Evolutionary conservation across 2,329 filamentous ascomycete species (phyloP), one percentile per base, ranked within the genome.

Genomic region (Karstenula rhodostoma): DNA sequence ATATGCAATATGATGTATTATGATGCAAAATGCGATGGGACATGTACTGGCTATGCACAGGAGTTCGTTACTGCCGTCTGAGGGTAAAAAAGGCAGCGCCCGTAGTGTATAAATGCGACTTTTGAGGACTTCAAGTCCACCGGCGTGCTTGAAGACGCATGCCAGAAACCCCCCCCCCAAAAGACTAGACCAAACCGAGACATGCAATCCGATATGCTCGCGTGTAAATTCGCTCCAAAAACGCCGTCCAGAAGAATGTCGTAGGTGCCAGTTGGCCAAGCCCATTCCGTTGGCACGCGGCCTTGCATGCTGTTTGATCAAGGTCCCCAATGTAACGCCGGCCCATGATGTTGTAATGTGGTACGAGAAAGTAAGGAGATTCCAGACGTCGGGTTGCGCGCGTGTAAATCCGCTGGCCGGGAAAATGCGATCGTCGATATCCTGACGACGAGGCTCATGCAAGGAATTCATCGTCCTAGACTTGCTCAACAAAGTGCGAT

Each of bases 401-500:
- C 62, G 63, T 65, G 63, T 61, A 53, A 58, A 50, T 51, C 61
- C 62, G 57, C 37, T 32, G 61, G 59, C 62, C 58, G 59, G 62
- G 63, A 61, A 61, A 60, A 58, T 64, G 56, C 54, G 61, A 40
- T n/a, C 19, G 6, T n/a, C 48, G 27, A 46, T 59, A 56, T 51
- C 61, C 64, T 67, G 60, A 42, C 44, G 50, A 32, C 29, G 46
- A 61, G 29, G 58, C 56, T 19, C 47, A 65, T 61, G 66, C 57
- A 67, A 68, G 64, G 66, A 56, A 54, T 33, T 32, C 17, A 8
- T 22, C 35, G 9, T 32, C 40, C 70, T 68, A 78, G 22, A 78
- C 71, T 65, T 77, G 73, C 63, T 78, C 76, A 9, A 71, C 65
- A 56, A 78, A 78, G 50, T 73, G 71, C n/a, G 75, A 77, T 32